phyloP scores from a whole-genome alignment of 306 rosid species.

The Prunus davidiana region DNA sequence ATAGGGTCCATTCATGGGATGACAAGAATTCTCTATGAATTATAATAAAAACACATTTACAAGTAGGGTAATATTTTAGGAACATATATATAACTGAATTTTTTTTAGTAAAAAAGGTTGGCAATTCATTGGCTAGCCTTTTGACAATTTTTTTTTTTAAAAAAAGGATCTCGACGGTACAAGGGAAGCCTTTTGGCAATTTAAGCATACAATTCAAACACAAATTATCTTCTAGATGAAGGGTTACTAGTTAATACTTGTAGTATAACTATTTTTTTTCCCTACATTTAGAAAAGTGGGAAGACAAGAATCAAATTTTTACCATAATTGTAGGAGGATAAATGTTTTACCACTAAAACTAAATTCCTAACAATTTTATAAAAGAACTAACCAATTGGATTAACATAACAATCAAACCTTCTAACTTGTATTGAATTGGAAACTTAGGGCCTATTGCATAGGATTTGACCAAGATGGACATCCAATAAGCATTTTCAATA shows the following conservation, averaged over 20 bases:
- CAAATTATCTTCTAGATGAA: not conserved
- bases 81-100: no score
- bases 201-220: no score
- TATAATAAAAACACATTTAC: not conserved
- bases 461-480: not conserved
- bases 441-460: not conserved
- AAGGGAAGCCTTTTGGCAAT: no score
- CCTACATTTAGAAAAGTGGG: not conserved
- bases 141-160: no score
- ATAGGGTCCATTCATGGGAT: slow-evolving; percentile 4
- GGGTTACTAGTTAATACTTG: not conserved
- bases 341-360: not conserved
- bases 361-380: not conserved
- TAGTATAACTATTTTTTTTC: not conserved
- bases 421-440: not conserved
- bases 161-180: no score
- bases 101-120: not conserved
- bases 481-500: not conserved
- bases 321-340: not conserved
- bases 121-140: not conserved
- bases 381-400: not conserved
- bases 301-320: not conserved
- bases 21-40: not conserved
- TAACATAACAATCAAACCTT: not conserved
- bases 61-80: no score